A percentile compares a stretch with the other conserved stretches of the same genome.
Evolutionary conservation across 2,329 filamentous ascomycete species (phyloP).

Genomic region (Exophiala xenobiotica): DNA sequence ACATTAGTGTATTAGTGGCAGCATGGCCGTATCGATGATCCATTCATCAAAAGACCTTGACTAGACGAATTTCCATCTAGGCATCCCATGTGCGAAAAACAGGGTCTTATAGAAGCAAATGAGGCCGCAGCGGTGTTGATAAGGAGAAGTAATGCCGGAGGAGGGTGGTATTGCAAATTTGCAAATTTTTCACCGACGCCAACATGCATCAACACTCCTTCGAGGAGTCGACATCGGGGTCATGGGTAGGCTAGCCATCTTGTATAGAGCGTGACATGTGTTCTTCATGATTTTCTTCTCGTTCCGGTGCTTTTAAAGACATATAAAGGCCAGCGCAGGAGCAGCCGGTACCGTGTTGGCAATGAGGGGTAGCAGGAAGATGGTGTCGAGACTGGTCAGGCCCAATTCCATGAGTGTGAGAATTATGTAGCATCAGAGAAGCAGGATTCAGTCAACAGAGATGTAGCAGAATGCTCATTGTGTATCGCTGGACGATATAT

Average conservation of each 20-base stretch:
- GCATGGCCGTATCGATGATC: no score
- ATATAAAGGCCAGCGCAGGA: slow-evolving; percentile 24
- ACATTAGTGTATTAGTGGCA: no score
- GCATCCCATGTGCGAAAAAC: no score
- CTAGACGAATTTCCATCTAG: no score
- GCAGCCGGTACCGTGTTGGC: slow-evolving; percentile 5
- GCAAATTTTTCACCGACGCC: slow-evolving; percentile 3
- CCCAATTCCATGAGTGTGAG: slow-evolving; percentile 6
- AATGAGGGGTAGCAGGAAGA: slow-evolving; percentile 14
- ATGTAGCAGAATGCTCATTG: background rate
- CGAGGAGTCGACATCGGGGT: no score
- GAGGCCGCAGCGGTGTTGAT: no score
- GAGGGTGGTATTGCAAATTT: background rate
- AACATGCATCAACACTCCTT: background rate
- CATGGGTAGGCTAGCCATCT: no score
- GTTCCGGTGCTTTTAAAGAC: background rate
- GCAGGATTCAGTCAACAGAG: background rate
- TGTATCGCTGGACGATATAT: slow-evolving; percentile 7
- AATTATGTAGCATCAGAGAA: slow-evolving; percentile 2
- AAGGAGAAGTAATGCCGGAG: background rate
- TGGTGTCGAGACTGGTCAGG: slow-evolving; percentile 1
- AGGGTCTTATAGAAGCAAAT: no score
- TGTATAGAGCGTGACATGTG: no score
- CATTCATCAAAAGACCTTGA: no score
- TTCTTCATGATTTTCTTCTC: slow-evolving; percentile 12